Conservation (phyloP, 495 filamentous ascomycete species). For the Lichina pygmaea region DNA sequence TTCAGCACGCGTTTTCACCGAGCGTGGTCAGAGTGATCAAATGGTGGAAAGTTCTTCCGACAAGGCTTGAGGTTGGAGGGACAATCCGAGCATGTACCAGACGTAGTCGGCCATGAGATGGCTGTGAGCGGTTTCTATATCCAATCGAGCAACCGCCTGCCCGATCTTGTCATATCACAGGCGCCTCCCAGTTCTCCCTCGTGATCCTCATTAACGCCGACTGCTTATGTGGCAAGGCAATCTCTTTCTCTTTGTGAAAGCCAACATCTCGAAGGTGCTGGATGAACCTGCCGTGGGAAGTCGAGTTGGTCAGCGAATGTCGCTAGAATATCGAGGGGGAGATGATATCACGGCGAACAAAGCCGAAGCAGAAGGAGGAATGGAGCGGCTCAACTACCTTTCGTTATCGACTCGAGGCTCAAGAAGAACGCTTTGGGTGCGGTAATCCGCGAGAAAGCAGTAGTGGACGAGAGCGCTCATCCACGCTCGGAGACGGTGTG, state of each 20-base stretch:
- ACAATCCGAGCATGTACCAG: too few species aligned
- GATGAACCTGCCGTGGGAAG: constrained; percentile 32
- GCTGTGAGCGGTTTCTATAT: too few species aligned
- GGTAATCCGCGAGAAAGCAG: constrained; percentile 49
- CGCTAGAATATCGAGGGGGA: too few species aligned
- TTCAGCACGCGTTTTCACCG: too few species aligned
- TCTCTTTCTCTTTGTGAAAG: constrained; percentile 70
- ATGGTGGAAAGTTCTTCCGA: too few species aligned
- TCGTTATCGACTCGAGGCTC: constrained; percentile 83
- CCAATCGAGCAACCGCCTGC: too few species aligned
- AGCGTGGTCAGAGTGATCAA: too few species aligned
- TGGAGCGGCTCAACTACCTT: constrained; percentile 28
- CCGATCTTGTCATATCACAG: constrained; percentile 25
- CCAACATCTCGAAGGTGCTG: constrained; percentile 45
- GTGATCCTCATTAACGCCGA: constrained; percentile 61
- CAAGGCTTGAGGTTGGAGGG: too few species aligned
- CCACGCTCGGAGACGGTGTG: constrained; percentile 50
- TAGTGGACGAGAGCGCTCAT: constrained; percentile 65
- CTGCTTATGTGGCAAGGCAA: constrained; percentile 83
- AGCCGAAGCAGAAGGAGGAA: neutral
- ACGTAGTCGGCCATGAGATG: too few species aligned
- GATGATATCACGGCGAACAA: neutral
- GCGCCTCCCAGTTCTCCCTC: constrained; percentile 62
- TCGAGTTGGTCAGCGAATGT: neutral
- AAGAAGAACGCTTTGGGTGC: constrained; percentile 57